Conservation (phyloP, 2,329 filamentous ascomycete genomes). For the Aureobasidium mangrovei region DNA sequence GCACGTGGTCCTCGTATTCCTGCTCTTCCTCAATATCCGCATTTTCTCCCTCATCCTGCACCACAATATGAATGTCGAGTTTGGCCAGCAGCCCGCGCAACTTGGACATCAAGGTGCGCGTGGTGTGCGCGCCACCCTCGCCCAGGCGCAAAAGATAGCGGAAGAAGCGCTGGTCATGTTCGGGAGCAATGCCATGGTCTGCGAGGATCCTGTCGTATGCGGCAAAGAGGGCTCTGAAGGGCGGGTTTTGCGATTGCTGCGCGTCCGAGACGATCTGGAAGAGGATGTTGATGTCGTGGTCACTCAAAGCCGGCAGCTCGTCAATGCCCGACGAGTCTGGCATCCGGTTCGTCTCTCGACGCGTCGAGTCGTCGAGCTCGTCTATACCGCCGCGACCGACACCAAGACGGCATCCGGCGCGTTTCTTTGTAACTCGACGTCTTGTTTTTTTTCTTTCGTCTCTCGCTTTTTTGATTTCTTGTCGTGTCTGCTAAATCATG, state of each 20-base stretch:
- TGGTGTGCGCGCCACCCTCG: conserved; percentile 25
- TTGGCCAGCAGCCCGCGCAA: conserved; percentile 59
- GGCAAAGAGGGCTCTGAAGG: conserved; percentile 69
- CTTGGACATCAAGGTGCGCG: conserved; percentile 54
- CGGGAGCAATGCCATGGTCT: conserved; percentile 59
- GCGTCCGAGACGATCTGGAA: conserved; percentile 68
- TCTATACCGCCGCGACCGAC: background rate
- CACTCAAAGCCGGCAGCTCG: conserved; percentile 33
- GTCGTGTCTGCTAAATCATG: background rate
- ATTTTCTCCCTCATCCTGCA: conserved; percentile 28
- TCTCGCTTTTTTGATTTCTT: background rate
- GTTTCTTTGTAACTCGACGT: background rate
- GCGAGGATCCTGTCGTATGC: conserved; percentile 73
- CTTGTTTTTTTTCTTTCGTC: background rate
- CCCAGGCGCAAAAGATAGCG: conserved; percentile 73
- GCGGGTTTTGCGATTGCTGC: conserved; percentile 56
- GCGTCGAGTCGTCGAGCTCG: conserved; percentile 24
- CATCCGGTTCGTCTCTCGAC: conserved; percentile 30
- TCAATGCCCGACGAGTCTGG: conserved; percentile 21
- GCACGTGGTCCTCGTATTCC: background rate
- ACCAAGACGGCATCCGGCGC: conserved; percentile 7
- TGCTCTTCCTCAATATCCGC: background rate
- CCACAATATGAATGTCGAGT: conserved; percentile 64
- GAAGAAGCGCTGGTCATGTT: conserved; percentile 66
- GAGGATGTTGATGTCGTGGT: conserved; percentile 63